phyloP scores from a whole-genome alignment of 192 early-diverging fungal species.

The Coemansia sp. region DNA sequence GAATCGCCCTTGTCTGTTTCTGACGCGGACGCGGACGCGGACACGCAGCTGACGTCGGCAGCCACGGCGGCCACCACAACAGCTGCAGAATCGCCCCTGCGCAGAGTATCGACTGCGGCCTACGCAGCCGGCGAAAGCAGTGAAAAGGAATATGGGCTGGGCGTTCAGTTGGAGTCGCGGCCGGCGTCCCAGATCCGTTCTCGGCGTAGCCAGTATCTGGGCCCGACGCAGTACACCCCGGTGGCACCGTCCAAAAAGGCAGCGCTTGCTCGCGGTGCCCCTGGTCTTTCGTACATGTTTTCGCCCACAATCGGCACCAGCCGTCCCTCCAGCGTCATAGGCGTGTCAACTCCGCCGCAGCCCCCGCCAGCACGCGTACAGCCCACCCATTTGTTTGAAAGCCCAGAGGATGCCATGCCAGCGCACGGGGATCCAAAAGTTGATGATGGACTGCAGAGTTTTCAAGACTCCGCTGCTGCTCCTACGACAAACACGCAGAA shows the following conservation, averaged over 20 bases:
- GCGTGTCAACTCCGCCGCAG: constrained; percentile 19
- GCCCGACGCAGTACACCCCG: constrained; percentile 49
- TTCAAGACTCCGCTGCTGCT: background rate
- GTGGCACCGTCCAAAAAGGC: constrained; percentile 24
- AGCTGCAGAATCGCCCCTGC: background rate
- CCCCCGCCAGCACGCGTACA: constrained; percentile 1
- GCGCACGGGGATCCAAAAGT: background rate
- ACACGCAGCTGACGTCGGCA: background rate
- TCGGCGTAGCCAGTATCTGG: constrained; percentile 25
- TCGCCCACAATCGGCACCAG: constrained; percentile 41
- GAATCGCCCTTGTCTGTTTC: background rate
- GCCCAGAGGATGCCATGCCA: background rate
- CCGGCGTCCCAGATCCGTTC: constrained; percentile 27
- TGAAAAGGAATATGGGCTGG: constrained; percentile 25
- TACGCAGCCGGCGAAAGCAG: constrained; percentile 4
- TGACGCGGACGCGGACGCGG: background rate
- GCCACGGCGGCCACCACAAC: background rate
- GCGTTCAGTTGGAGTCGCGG: constrained; percentile 16
- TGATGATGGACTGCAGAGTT: background rate
- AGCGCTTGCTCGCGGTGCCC: constrained; percentile 48
- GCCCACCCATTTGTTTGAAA: background rate
- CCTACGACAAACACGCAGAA: background rate
- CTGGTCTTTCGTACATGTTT: constrained; percentile 57
- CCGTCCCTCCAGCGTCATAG: constrained; percentile 47
- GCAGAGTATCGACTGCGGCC: constrained; percentile 17